Percentiles rank a stretch among this genome's conserved stretches.
phyloP scores from a whole-genome alignment of 129 eudicot species.

The Tanacetum coccineum region DNA sequence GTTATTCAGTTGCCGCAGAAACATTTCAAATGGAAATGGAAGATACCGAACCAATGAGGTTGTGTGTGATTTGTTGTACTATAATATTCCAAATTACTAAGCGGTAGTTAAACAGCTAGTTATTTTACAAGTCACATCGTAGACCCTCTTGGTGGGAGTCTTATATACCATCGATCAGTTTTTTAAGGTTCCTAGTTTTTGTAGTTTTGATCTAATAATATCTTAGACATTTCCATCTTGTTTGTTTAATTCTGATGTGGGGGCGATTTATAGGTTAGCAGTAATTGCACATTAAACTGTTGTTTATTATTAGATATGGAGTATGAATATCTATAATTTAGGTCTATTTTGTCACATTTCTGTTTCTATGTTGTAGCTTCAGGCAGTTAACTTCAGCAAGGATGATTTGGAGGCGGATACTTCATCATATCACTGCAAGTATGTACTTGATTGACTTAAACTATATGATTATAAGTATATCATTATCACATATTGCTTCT shows the following conservation, averaged over 20 bases:
- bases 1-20: too few species aligned
- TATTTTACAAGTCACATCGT: background rate
- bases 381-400: constrained; percentile 61
- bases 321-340: too few species aligned
- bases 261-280: too few species aligned
- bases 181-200: background rate
- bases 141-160: background rate
- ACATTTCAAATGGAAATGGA: too few species aligned
- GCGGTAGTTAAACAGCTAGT: background rate
- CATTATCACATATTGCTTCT: background rate
- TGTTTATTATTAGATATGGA: background rate
- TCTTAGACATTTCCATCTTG: too few species aligned
- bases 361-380: constrained; percentile 16
- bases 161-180: background rate
- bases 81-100: background rate
- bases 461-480: background rate
- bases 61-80: background rate
- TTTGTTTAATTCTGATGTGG: too few species aligned
- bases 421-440: constrained; percentile 91
- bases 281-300: too few species aligned
- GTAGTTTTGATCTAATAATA: background rate
- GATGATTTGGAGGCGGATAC: constrained; percentile 68
- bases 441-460: constrained; percentile 25
- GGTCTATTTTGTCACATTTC: constrained; percentile 11
- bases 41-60: too few species aligned